These are phyloP conservation scores for Galerina marginata DNA, from an alignment of 768 basidiomycete species.

Conservation along the genomic window DNA sequence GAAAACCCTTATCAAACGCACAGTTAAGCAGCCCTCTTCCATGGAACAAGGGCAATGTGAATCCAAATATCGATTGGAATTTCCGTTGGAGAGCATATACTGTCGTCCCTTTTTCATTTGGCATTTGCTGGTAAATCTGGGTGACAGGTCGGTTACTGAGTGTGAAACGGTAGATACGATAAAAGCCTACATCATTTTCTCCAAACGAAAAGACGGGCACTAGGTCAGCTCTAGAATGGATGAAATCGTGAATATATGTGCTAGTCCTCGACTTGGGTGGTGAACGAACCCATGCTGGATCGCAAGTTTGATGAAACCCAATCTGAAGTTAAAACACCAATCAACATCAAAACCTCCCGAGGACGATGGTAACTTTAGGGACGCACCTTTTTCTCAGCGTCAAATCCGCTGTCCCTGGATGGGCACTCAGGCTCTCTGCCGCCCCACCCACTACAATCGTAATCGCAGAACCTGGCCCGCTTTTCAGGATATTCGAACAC, in stretches of 20 bases:
- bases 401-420: conserved; percentile 95
- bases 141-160: not conserved
- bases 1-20: conserved; percentile 38
- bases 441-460: conserved; percentile 98
- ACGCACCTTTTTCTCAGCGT: conserved; percentile 74
- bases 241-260: conserved; percentile 4
- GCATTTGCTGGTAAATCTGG: conserved; percentile 96
- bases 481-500: conserved; percentile 85
- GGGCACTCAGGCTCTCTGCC: conserved; percentile 91
- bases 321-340: conserved; percentile 40
- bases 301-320: conserved; percentile 95
- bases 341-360: not conserved
- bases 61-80: conserved; percentile 93
- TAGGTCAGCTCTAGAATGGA: conserved; percentile 76
- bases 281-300: conserved; percentile 78
- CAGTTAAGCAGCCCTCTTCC: conserved; percentile 95
- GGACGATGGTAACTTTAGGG: not conserved
- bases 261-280: not conserved
- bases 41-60: conserved; percentile 97
- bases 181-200: conserved; percentile 86
- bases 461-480: conserved; percentile 72
- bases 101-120: conserved; percentile 91
- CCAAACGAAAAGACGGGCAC: conserved; percentile 99
- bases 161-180: not conserved
- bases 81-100: conserved; percentile 86